Evolutionary conservation across 2,329 filamentous ascomycete genomes (phyloP).

Genomic region (Ophiostoma triangulosporum): DNA sequence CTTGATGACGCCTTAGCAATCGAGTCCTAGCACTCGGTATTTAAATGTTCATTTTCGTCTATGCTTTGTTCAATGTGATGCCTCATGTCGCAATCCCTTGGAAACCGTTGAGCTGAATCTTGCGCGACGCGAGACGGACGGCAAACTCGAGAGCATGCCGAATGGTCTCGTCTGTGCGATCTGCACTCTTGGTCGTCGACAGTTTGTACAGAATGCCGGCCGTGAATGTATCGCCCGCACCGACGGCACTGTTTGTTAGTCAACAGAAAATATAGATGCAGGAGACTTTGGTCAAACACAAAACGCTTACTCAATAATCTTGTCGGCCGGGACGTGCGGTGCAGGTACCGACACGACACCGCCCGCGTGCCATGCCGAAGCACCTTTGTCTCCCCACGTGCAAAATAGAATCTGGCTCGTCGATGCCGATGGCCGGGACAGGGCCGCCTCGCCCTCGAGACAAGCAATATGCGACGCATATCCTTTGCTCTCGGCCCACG

Average conservation of each 20-base stretch:
- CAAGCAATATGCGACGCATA: conserved; percentile 13
- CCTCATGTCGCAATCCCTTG: conserved; percentile 32
- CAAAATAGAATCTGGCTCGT: conserved; percentile 22
- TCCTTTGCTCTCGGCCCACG: conserved; percentile 45
- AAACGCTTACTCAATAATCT: conserved; percentile 41
- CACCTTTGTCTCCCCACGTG: conserved; percentile 33
- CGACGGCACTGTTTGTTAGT: conserved; percentile 41
- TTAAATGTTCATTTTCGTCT: no score
- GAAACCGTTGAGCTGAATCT: conserved; percentile 57
- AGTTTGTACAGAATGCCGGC: conserved; percentile 56
- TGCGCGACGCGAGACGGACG: conserved; percentile 52
- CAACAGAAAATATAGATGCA: not conserved
- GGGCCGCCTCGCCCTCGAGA: conserved; percentile 1
- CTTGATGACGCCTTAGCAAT: no score
- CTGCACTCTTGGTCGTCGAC: conserved; percentile 26
- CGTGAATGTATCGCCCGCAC: conserved; percentile 64
- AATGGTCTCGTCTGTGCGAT: not conserved
- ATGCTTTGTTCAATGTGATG: no score
- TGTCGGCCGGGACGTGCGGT: conserved; percentile 23
- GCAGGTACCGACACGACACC: conserved; percentile 30
- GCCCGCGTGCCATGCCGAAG: conserved; percentile 29
- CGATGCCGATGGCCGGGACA: not conserved
- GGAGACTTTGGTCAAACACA: not conserved
- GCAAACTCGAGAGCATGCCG: conserved; percentile 43
- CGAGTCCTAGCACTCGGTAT: no score